phyloP scores from a whole-genome alignment of 805 yeast species.

The Starmerella bacillaris region DNA sequence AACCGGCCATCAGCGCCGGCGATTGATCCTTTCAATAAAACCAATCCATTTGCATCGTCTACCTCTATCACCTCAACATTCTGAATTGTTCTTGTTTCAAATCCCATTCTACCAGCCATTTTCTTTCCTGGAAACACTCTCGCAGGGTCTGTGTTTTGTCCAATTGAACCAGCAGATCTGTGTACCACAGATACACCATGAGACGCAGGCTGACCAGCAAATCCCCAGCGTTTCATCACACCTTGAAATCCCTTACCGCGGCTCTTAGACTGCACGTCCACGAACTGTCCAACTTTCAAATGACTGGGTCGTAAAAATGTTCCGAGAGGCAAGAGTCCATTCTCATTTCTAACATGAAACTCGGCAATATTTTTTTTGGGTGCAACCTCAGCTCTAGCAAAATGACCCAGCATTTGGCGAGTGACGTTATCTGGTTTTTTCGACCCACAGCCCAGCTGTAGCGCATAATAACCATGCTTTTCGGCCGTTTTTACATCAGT shows the following conservation, averaged over 20 bases:
- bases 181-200: constrained; percentile 92
- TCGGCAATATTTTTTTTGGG: constrained; percentile 65
- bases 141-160: constrained; percentile 90
- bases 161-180: constrained; percentile 93
- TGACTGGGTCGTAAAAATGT: constrained; percentile 66
- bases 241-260: constrained; percentile 97
- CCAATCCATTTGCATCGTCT: constrained; percentile 63
- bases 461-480: constrained; percentile 69
- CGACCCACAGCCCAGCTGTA: constrained; percentile 70
- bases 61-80: constrained; percentile 62
- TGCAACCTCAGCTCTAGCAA: constrained; percentile 58
- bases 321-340: constrained; percentile 58
- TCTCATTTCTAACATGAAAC: constrained; percentile 53
- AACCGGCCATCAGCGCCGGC: constrained; percentile 72
- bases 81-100: constrained; percentile 49
- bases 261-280: constrained; percentile 59
- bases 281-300: constrained; percentile 64
- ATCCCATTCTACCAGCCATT: constrained; percentile 98
- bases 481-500: constrained; percentile 47
- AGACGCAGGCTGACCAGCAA: constrained; percentile 73
- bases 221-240: constrained; percentile 91
- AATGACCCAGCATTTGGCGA: constrained; percentile 55
- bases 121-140: constrained; percentile 91
- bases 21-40: constrained; percentile 73
- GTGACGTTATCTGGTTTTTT: constrained; percentile 44